Percentiles rank a stretch among this genome's conserved stretches.
phyloP scores from a whole-genome alignment of 345 rosid genomes.

The Boechera divaricarpa region DNA sequence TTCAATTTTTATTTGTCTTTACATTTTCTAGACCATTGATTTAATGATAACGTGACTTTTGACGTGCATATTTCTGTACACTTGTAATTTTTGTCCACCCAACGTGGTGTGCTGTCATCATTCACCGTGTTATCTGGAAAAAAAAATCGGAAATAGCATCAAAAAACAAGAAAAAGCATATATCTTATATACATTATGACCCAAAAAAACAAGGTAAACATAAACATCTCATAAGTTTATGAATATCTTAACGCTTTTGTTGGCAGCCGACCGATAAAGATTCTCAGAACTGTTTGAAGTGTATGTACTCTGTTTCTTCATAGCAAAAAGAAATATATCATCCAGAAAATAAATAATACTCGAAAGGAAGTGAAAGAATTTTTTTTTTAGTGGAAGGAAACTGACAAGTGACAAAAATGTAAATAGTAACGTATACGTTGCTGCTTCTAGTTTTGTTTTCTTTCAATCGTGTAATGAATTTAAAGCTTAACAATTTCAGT shows the following conservation, averaged over 20 bases:
- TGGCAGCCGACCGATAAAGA: too few relatives aligned
- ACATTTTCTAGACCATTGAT: background rate
- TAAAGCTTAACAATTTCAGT: background rate
- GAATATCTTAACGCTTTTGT: too few relatives aligned
- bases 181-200: too few relatives aligned
- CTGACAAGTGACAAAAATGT: background rate
- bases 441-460: background rate
- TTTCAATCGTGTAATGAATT: constrained; percentile 9
- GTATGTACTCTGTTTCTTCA: background rate
- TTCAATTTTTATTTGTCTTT: background rate
- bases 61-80: background rate
- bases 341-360: background rate
- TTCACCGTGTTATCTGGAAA: too few relatives aligned
- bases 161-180: too few relatives aligned
- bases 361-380: background rate
- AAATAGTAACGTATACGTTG: constrained; percentile 3
- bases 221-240: too few relatives aligned
- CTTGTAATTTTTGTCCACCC: background rate
- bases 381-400: background rate
- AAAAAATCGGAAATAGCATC: too few relatives aligned
- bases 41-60: background rate
- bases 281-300: too few relatives aligned
- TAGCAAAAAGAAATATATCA: too few relatives aligned
- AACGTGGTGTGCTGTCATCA: background rate
- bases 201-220: too few relatives aligned